phyloP scores from a whole-genome alignment of 257 asterid species.

The Anisodus tanguticus region DNA sequence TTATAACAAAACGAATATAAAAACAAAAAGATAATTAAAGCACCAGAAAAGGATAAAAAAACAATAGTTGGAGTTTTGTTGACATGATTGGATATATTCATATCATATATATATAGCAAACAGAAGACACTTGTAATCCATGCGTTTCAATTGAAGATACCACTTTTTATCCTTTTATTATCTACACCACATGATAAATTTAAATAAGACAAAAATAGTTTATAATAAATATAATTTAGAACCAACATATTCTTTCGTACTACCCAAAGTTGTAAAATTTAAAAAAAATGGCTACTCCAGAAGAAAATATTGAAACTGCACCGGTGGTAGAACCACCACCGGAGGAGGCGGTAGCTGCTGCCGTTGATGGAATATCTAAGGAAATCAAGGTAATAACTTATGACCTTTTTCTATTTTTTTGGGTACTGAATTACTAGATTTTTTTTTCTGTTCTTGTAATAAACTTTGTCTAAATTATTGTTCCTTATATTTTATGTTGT shows the following conservation, averaged over 20 bases:
- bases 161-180: slow-evolving; percentile 25
- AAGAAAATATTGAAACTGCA: background rate
- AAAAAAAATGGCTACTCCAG: slow-evolving; percentile 17
- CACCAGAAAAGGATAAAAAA: background rate
- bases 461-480: background rate
- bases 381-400: slow-evolving; percentile 9
- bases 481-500: too few species aligned
- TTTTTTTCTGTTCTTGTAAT: too few species aligned
- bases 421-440: too few species aligned
- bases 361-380: background rate
- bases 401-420: background rate
- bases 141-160: slow-evolving; percentile 27
- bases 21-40: background rate
- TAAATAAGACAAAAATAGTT: background rate
- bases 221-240: slow-evolving; percentile 17
- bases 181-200: slow-evolving; percentile 26
- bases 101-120: too few species aligned
- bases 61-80: background rate
- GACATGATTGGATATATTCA: background rate
- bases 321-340: background rate
- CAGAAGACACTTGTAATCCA: slow-evolving; percentile 19
- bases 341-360: background rate
- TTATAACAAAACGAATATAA: background rate
- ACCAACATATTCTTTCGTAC: background rate
- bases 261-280: background rate